These are phyloP conservation scores for Xylaria sp. DNA, from an alignment of 2,329 filamentous ascomycete species.

Conservation along the genomic window DNA sequence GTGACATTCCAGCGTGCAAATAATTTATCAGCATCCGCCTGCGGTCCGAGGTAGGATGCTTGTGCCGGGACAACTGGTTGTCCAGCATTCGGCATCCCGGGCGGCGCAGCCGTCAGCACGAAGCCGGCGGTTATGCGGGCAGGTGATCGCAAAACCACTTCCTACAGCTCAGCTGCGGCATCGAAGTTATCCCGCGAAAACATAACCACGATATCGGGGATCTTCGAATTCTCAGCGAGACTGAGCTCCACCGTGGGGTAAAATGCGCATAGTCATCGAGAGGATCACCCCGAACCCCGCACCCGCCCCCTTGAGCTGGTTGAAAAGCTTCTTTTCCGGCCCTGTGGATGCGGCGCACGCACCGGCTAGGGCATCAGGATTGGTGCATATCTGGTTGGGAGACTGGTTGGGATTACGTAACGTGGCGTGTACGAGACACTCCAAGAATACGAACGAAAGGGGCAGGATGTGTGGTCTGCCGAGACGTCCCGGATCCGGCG, in stretches of 20 bases:
- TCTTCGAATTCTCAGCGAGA: background rate
- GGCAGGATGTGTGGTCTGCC: too few species aligned
- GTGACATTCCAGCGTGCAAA: conserved; percentile 10
- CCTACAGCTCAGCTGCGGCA: conserved; percentile 14
- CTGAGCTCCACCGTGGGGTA: conserved; percentile 6
- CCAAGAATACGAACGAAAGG: too few species aligned
- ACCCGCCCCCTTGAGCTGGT: conserved; percentile 2
- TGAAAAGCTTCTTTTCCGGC: background rate
- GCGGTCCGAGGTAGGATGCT: conserved; percentile 7
- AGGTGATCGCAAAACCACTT: background rate
- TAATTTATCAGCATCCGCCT: conserved; percentile 1
- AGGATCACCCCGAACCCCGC: conserved; percentile 7
- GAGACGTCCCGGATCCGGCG: too few species aligned
- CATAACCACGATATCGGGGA: background rate
- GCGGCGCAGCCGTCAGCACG: conserved; percentile 37
- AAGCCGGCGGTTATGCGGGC: background rate
- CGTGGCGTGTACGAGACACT: too few species aligned
- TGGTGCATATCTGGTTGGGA: too few species aligned
- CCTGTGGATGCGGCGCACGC: background rate
- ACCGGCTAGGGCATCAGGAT: too few species aligned
- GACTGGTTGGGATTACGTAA: too few species aligned
- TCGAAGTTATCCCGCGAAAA: conserved; percentile 9
- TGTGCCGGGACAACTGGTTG: conserved; percentile 9
- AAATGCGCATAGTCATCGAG: conserved; percentile 6
- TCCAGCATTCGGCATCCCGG: conserved; percentile 5